phyloP scores from a whole-genome alignment of 345 rosid species.

The Citrus medica region DNA sequence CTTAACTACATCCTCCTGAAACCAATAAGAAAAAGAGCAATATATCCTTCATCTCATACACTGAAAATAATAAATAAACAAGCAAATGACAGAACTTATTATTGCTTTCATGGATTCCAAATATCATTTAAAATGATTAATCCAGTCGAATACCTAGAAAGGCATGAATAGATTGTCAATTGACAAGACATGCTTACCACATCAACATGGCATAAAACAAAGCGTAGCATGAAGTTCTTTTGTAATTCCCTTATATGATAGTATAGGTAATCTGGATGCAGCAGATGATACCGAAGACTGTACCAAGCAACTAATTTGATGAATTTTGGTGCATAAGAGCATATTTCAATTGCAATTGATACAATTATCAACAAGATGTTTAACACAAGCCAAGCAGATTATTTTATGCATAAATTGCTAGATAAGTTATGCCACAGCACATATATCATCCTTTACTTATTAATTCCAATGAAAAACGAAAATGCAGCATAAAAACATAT shows the following conservation, averaged over 20 bases:
- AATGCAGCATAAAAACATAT: neutral
- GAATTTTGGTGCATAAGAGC: neutral
- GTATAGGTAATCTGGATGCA: slow-evolving; percentile 88
- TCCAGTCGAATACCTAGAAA: neutral
- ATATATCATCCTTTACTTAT: neutral
- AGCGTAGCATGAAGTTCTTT: slow-evolving; percentile 75
- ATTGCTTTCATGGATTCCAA: neutral
- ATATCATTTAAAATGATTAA: neutral
- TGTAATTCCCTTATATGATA: slow-evolving; percentile 86
- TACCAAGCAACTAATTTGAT: slow-evolving; percentile 19
- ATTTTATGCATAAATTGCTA: neutral
- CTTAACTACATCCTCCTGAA: slow-evolving; percentile 77
- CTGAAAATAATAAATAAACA: neutral
- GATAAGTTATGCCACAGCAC: neutral
- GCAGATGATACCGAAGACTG: slow-evolving; percentile 88
- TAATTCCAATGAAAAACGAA: neutral
- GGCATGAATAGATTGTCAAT: neutral
- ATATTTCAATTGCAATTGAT: neutral
- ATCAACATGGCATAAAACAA: slow-evolving; percentile 87
- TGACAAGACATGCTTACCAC: slow-evolving; percentile 50
- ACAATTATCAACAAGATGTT: neutral
- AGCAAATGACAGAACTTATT: neutral
- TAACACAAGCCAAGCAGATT: neutral
- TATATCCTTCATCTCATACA: neutral
- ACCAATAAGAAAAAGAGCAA: slow-evolving; percentile 13